Evolutionary conservation across 768 basidiomycete species (phyloP).

Genomic region (Chlorophyllum brunneum): DNA sequence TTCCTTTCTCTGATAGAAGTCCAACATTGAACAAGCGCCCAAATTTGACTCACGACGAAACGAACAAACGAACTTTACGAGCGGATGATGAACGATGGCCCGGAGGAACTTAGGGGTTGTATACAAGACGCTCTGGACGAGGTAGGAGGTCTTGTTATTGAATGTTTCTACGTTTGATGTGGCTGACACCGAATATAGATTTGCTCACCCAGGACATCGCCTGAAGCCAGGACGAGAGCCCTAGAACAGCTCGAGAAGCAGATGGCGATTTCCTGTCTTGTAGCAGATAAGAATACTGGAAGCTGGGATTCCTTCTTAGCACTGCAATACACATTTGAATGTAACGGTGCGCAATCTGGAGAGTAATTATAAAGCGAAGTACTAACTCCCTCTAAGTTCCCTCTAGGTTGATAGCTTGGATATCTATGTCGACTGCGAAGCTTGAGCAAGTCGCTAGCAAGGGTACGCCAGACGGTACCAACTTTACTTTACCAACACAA

Average conservation of each 20-base stretch:
- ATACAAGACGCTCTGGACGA: slow-evolving; percentile 67
- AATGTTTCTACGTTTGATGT: not conserved
- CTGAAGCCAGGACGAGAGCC: slow-evolving; percentile 47
- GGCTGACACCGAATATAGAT: slow-evolving; percentile 40
- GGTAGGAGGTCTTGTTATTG: slow-evolving; percentile 34
- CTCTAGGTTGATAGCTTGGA: slow-evolving; percentile 60
- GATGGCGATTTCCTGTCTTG: slow-evolving; percentile 46
- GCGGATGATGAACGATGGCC: slow-evolving; percentile 15
- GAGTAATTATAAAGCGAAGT: not conserved
- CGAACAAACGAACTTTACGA: not conserved
- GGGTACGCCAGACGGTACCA: slow-evolving; percentile 37
- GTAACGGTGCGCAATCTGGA: slow-evolving; percentile 56
- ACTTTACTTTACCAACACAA: slow-evolving; percentile 1
- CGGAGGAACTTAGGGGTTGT: slow-evolving; percentile 35
- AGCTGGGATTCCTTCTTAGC: slow-evolving; percentile 53
- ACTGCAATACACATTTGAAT: slow-evolving; percentile 78
- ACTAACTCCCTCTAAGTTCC: slow-evolving; percentile 45
- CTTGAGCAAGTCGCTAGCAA: slow-evolving; percentile 49
- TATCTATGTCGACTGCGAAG: slow-evolving; percentile 43
- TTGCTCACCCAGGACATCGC: slow-evolving; percentile 55
- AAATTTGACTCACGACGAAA: not conserved
- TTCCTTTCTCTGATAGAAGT: slow-evolving; percentile 11
- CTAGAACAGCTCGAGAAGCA: slow-evolving; percentile 53
- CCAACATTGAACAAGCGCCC: slow-evolving; percentile 13
- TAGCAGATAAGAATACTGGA: slow-evolving; percentile 25